These are phyloP conservation scores for Corniculantispora saksenae DNA, from an alignment of 2,329 filamentous ascomycete species.

Conservation along the genomic window DNA sequence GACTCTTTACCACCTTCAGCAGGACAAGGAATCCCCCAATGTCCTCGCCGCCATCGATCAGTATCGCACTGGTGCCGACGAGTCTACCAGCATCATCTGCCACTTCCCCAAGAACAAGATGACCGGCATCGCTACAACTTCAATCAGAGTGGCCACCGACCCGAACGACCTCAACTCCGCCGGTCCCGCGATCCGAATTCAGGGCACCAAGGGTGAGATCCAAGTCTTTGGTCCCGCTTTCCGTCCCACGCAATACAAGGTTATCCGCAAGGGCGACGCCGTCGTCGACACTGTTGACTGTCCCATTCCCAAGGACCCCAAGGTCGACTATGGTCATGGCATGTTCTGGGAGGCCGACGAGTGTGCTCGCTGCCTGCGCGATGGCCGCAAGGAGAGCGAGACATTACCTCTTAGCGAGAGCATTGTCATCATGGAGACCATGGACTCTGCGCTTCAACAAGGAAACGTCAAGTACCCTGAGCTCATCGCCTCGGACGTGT, in stretches of 20 bases:
- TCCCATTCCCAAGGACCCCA: constrained; percentile 53
- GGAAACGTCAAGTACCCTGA: constrained; percentile 56
- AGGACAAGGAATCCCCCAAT: constrained; percentile 67
- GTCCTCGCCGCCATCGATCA: constrained; percentile 71
- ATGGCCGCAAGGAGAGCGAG: constrained; percentile 75
- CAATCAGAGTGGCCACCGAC: constrained; percentile 62
- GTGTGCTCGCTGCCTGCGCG: constrained; percentile 71
- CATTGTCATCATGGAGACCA: constrained; percentile 78
- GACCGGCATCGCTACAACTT: constrained; percentile 72
- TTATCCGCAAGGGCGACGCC: constrained; percentile 56
- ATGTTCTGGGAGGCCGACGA: constrained; percentile 92
- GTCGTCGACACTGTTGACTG: constrained; percentile 53
- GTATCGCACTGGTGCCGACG: constrained; percentile 74
- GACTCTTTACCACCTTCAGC: constrained; percentile 79
- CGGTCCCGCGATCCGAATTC: constrained; percentile 73
- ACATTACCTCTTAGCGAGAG: constrained; percentile 74
- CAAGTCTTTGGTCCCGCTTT: constrained; percentile 74
- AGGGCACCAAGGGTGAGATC: constrained; percentile 79
- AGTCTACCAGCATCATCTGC: constrained; percentile 75
- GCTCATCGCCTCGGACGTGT: constrained; percentile 58
- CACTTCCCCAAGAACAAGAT: constrained; percentile 69
- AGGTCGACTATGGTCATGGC: constrained; percentile 65
- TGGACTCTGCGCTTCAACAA: constrained; percentile 57
- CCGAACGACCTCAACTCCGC: constrained; percentile 60
- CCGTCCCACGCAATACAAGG: constrained; percentile 64